Conservation (phyloP, 129 eudicot genomes). For the Smallanthus sonchifolius region DNA sequence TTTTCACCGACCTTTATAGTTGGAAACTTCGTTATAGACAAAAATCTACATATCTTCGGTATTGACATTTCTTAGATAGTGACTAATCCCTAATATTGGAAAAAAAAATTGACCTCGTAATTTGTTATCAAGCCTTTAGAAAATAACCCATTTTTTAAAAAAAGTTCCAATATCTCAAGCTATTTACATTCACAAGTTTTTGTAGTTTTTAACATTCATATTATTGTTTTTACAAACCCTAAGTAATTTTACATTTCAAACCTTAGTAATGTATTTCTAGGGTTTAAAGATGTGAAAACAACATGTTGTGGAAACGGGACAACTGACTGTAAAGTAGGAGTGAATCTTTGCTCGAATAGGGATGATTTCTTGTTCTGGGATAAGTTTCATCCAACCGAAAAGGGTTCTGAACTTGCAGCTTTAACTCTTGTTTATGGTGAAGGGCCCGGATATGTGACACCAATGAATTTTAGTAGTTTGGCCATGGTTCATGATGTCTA, state of each 20-base stretch:
- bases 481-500: slow-evolving; percentile 5
- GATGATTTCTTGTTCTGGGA: slow-evolving; percentile 52
- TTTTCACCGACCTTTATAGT: too few species aligned
- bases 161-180: too few species aligned
- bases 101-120: too few species aligned
- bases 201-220: too few species aligned
- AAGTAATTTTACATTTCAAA: background rate
- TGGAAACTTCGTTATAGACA: too few species aligned
- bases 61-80: too few species aligned
- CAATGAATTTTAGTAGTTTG: slow-evolving; percentile 49
- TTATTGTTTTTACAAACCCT: too few species aligned
- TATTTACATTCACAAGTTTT: background rate
- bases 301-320: slow-evolving; percentile 57
- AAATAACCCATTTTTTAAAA: too few species aligned
- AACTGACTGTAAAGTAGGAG: slow-evolving; percentile 22
- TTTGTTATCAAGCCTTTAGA: too few species aligned
- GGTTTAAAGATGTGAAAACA: slow-evolving; percentile 33
- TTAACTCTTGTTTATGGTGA: slow-evolving; percentile 33
- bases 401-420: slow-evolving; percentile 43
- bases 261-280: slow-evolving; percentile 14
- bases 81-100: too few species aligned
- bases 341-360: slow-evolving; percentile 38
- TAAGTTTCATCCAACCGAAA: slow-evolving; percentile 50
- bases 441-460: slow-evolving; percentile 36
- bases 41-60: too few species aligned